Percentiles rank a stretch among this genome's conserved stretches.
These are phyloP conservation scores for Pistacia vera DNA, from an alignment of 345 rosid species.

Conservation along the genomic window DNA sequence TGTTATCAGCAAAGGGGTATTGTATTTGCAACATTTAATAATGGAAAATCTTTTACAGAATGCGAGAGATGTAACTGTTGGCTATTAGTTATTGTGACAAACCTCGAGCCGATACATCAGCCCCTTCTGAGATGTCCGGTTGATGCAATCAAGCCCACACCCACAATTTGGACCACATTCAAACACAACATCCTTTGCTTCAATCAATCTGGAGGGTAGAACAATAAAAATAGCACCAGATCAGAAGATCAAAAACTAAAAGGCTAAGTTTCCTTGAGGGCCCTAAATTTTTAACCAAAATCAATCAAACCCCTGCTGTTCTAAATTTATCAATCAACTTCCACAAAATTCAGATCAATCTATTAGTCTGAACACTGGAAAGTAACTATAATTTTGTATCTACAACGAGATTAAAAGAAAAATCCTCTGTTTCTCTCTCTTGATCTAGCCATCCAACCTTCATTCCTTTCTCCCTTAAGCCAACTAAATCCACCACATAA, in stretches of 20 bases:
- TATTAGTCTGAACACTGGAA: background rate
- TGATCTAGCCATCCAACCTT: no score
- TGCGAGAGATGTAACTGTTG: background rate
- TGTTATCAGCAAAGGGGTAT: constrained; percentile 23
- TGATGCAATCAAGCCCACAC: constrained; percentile 81
- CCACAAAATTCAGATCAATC: background rate
- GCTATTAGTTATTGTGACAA: constrained; percentile 17
- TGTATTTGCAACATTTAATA: constrained; percentile 1
- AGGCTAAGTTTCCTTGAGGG: background rate
- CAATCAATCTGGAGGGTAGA: constrained; percentile 55
- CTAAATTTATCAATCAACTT: background rate
- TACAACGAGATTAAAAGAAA: no score
- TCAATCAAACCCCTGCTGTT: background rate
- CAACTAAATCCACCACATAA: no score
- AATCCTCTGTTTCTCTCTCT: no score
- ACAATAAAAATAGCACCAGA: background rate
- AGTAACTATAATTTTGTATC: no score
- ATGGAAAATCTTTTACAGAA: constrained; percentile 1
- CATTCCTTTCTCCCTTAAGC: no score
- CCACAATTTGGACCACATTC: constrained; percentile 96
- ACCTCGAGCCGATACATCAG: constrained; percentile 83
- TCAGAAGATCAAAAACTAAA: constrained; percentile 14
- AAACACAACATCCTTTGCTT: constrained; percentile 78
- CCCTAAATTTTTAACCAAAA: background rate
- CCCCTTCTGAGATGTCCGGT: constrained; percentile 77